Evolutionary conservation across 495 filamentous ascomycete genomes (phyloP), one percentile per base, ranked within the genome.

Genomic region (Aspergillus sclerotioniger): DNA sequence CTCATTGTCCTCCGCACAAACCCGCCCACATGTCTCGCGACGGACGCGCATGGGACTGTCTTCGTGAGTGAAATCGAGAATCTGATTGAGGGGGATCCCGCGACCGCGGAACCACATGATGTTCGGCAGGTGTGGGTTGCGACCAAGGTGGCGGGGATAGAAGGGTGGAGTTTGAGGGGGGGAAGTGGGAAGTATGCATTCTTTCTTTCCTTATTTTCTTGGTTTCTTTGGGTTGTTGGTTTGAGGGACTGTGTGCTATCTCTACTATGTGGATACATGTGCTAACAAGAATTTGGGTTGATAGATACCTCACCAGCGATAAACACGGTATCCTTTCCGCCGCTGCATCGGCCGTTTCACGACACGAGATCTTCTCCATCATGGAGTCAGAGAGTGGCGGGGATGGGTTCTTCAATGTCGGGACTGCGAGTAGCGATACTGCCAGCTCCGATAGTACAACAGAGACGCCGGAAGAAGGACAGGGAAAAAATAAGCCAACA

Each of bases 51-150:
- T 54, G 94, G 94, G 54, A 88, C 86, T 57, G 86, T 97, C 9
- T 98, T 94, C 65, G 80, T 89, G 2, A 86, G 86, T 54, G 73
- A 79, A 21, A 75, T 98, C 37, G 90, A 92, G 75, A 95, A 96
- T 66, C 85, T 96, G 20, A 74, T 93, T 44, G 90, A 94, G 53
- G 84, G 80, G 19, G 86, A 93, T 72, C 84, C 89, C 5, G 58
- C 75, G 15, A 95, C 85, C 4, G 91, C 93, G 32, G 94, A 97
- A 72, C 94, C 94, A 47, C 91, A 96, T 64, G 90, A 96, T 71
- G 90, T 98, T 19, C 79, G 92, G 59, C 92, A 97, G 74, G 94
- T 98, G 17, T 98, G 92, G 92, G 82, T 97, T 54, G 92, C 90
- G 53, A 96, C 89, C 60, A 79, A 80, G 57, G 87, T 96, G 16